These are phyloP conservation scores for Crepidotus variabilis DNA, from an alignment of 768 basidiomycete genomes.

Conservation along the genomic window DNA sequence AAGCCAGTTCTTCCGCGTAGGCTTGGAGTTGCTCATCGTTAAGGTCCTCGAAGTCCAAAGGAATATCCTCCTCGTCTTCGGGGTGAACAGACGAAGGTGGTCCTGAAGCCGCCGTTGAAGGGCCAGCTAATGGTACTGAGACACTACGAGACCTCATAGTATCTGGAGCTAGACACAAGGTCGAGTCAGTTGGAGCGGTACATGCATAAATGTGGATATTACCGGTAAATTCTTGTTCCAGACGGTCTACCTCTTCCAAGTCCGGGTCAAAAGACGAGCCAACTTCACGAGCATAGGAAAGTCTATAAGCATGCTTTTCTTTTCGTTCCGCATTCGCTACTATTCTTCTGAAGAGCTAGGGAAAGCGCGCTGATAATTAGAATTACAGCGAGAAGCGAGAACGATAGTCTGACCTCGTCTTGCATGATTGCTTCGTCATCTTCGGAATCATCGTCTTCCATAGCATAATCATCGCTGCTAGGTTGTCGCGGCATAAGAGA, in stretches of 20 bases:
- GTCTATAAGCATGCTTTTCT: conserved; percentile 47
- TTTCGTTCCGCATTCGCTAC: conserved; percentile 51
- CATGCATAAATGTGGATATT: not conserved
- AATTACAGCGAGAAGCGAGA: not conserved
- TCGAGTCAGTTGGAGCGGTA: not conserved
- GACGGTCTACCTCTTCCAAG: conserved; percentile 53
- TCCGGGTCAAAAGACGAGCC: conserved; percentile 77
- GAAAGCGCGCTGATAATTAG: not conserved
- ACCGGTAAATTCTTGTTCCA: conserved; percentile 58
- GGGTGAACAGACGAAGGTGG: conserved; percentile 4
- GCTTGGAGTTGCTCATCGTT: conserved; percentile 56
- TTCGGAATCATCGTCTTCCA: conserved; percentile 55
- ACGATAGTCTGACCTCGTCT: conserved; percentile 46
- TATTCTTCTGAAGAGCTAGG: conserved; percentile 64
- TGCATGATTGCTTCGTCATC: conserved; percentile 58
- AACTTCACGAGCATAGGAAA: conserved; percentile 66
- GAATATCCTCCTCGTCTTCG: conserved; percentile 22
- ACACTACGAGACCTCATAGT: not conserved
- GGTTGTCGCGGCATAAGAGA: conserved; percentile 26
- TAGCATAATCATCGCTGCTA: conserved; percentile 48
- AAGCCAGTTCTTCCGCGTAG: conserved; percentile 52
- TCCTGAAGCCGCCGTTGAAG: not conserved
- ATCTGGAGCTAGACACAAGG: not conserved
- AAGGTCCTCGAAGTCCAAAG: conserved; percentile 48
- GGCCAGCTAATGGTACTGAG: not conserved